Base-by-base conservation (phyloP, 2,329 filamentous ascomycete genomes). In the Mycosphaerelloides madeirae region DNA sequence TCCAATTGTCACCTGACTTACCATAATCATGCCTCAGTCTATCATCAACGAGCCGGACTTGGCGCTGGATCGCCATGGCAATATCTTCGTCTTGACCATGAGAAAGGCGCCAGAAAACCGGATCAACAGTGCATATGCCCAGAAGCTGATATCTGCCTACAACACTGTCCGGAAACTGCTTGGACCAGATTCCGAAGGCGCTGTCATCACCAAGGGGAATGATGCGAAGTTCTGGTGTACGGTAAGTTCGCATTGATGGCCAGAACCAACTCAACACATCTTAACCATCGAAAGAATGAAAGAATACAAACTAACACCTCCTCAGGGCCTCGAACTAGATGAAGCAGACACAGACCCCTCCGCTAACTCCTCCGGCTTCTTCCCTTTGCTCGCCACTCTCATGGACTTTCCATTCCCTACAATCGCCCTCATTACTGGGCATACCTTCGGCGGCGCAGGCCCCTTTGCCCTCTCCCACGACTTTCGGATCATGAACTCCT, bases 71-170 rank as follows among this genome's bases (percentile, higher is more conserved):
- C 69, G 69, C 43, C 6, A 35, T 44, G 70, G 67, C 50, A 69
- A 71, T 48, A 61, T 76, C 50, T 77, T 75, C 56, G 64, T 78
- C 41, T 68, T 79, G 38, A 77, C 74, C 7, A 73, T 79, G 68
- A 68, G 73, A 40, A 77, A 76, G 52, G 65, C 71, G 8, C 74
- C 74, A 1, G 76, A 78, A 56, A 79, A 79, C 56, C 67, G 75
- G 16, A 56, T 78, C 37, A 76, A 74, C 54, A 65, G 68, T 13
- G 62, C 59, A 6, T 77, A 72, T 49, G 71, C 72, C 32, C 75
- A 78, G 57, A 73, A 76, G 48, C 69, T 78, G 29, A 78, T 78
- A 49, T 58, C 64, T 28, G 72, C 75, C 2, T 71, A 75, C 43
- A 69, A 68, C 50, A 62, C 66, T 14, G 70, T 78, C 29, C 70